Conservation (phyloP, 257 asterid species). For the Penstemon eatonii region DNA sequence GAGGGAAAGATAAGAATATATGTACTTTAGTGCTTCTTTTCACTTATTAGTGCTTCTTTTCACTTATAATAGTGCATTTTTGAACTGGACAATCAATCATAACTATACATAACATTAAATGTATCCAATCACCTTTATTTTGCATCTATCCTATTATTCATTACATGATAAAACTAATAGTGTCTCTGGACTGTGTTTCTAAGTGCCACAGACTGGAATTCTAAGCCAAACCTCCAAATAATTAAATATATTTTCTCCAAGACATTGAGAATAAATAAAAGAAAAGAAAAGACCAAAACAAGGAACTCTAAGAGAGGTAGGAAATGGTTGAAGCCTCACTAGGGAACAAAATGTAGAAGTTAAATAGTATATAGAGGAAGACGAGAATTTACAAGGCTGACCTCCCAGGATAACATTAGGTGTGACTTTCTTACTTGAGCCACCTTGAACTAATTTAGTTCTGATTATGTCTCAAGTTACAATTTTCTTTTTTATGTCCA, state of each 20-base stretch:
- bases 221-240: not conserved
- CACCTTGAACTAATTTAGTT: not conserved
- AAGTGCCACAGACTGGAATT: not conserved
- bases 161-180: not conserved
- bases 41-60: not conserved
- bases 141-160: not conserved
- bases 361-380: not conserved
- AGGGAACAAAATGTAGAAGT: not conserved
- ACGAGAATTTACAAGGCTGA: not conserved
- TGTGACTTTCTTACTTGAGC: not conserved
- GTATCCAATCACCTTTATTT: not conserved
- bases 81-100: not conserved
- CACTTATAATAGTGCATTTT: not conserved
- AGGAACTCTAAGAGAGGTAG: not conserved
- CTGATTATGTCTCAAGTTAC: not conserved
- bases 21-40: conserved; percentile 2
- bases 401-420: not conserved
- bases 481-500: not conserved
- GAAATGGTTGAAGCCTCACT: not conserved
- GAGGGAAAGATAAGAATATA: not conserved
- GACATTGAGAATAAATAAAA: not conserved
- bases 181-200: not conserved
- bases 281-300: not conserved
- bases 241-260: too few species aligned
- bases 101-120: not conserved